phyloP scores from a whole-genome alignment of 2,329 filamentous ascomycete species.

The Aspergillus calidoustus region DNA sequence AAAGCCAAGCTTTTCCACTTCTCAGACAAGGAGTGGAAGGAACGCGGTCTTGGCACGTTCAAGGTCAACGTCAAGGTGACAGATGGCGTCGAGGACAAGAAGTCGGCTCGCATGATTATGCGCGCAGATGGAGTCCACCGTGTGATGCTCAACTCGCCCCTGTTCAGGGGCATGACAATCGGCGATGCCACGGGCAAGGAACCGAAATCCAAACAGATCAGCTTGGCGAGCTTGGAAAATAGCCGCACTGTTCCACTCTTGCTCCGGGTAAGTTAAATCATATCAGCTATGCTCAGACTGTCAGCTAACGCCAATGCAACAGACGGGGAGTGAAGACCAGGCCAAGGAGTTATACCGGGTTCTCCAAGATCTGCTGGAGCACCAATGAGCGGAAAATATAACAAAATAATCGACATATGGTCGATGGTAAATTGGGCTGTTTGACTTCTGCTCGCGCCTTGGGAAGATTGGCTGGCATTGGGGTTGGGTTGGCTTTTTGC shows the following conservation, averaged over 20 bases:
- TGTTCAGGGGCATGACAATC: conserved; percentile 79
- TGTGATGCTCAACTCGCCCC: conserved; percentile 81
- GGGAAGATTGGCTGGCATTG: conserved; percentile 1
- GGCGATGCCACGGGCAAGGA: conserved; percentile 66
- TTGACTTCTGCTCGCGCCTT: neutral
- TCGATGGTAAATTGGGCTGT: neutral
- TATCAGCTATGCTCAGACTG: neutral
- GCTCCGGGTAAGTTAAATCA: conserved; percentile 56
- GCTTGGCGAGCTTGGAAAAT: conserved; percentile 63
- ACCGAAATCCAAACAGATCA: conserved; percentile 71
- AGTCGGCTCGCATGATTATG: conserved; percentile 76
- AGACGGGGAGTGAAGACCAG: conserved; percentile 50
- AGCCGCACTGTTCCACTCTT: conserved; percentile 58
- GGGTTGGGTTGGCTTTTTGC: conserved; percentile 18
- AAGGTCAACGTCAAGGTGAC: conserved; percentile 76
- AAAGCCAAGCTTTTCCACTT: conserved; percentile 87
- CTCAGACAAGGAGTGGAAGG: conserved; percentile 79
- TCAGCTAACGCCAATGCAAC: conserved; percentile 8
- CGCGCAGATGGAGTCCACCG: conserved; percentile 87
- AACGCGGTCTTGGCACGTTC: conserved; percentile 80
- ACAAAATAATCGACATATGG: neutral
- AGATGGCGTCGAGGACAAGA: conserved; percentile 58
- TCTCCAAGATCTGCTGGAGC: conserved; percentile 43
- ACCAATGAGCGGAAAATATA: conserved; percentile 20
- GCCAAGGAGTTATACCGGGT: conserved; percentile 53